Evolutionary conservation across 164 flowering plant species (phyloP).

Genomic region (Stephania japonica): DNA sequence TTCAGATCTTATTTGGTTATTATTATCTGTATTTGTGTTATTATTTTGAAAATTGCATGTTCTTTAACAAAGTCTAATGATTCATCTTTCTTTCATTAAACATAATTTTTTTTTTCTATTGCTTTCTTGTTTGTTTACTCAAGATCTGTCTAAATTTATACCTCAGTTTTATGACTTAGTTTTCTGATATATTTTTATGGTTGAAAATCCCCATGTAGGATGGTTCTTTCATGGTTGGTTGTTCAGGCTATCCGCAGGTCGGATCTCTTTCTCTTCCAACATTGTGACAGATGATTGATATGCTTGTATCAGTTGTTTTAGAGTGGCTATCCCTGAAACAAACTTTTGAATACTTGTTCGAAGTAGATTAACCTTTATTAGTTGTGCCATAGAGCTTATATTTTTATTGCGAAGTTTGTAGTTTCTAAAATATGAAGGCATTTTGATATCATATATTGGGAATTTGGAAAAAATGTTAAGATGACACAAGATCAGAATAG

Average conservation of each 20-base stretch:
- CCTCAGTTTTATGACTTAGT: not conserved
- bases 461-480: too few relatives aligned
- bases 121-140: not conserved
- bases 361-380: not conserved
- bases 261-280: conserved; percentile 3
- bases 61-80: too few relatives aligned
- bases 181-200: not conserved
- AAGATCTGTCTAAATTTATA: not conserved
- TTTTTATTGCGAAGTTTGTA: too few relatives aligned
- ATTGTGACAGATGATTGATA: not conserved
- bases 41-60: too few relatives aligned
- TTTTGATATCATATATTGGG: too few relatives aligned
- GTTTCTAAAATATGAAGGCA: too few relatives aligned
- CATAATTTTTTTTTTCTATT: not conserved
- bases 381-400: not conserved
- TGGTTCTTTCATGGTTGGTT: conserved; percentile 96
- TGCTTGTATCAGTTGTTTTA: not conserved
- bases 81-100: too few relatives aligned
- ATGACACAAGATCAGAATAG: too few relatives aligned
- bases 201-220: conserved; percentile 43
- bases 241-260: conserved; percentile 86
- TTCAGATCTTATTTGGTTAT: too few relatives aligned
- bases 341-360: not conserved
- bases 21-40: too few relatives aligned
- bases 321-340: not conserved